Evolutionary conservation across 2,329 filamentous ascomycete species (phyloP).

Genomic region (Aspergillus caelatus): DNA sequence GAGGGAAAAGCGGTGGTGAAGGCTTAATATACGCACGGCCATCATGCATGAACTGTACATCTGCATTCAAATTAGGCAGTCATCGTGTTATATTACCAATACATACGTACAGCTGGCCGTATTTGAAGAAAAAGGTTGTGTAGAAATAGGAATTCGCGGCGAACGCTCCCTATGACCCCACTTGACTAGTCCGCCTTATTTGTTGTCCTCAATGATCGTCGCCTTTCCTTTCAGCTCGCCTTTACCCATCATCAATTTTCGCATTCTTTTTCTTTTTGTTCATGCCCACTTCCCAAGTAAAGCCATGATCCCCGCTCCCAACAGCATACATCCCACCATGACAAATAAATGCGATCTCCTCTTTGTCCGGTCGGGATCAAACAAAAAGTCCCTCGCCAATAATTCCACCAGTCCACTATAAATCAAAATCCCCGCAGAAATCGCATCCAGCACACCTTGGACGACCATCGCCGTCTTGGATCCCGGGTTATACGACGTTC

Average conservation of each 20-base stretch:
- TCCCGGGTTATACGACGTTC: slow-evolving; percentile 46
- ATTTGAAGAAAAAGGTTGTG: neutral
- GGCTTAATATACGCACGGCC: neutral
- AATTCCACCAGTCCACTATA: slow-evolving; percentile 56
- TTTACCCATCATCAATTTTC: neutral
- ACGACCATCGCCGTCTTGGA: slow-evolving; percentile 49
- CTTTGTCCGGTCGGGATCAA: slow-evolving; percentile 50
- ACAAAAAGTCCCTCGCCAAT: slow-evolving; percentile 54
- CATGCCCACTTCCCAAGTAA: slow-evolving; percentile 56
- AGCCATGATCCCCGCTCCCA: slow-evolving; percentile 53
- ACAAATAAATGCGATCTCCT: slow-evolving; percentile 42
- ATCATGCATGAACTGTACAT: neutral
- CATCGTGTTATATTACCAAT: neutral
- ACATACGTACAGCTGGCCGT: neutral
- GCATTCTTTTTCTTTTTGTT: slow-evolving; percentile 3
- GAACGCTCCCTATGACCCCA: neutral
- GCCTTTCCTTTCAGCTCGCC: neutral
- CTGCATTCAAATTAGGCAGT: neutral
- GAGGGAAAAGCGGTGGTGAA: neutral
- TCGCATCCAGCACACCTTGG: slow-evolving; percentile 50
- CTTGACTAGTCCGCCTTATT: neutral
- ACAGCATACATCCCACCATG: slow-evolving; percentile 44
- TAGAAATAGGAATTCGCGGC: too few species aligned
- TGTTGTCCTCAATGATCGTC: neutral
- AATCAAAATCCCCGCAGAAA: slow-evolving; percentile 54